These are phyloP conservation scores for Collybia sp. DNA, from an alignment of 768 basidiomycete genomes.

Conservation along the genomic window DNA sequence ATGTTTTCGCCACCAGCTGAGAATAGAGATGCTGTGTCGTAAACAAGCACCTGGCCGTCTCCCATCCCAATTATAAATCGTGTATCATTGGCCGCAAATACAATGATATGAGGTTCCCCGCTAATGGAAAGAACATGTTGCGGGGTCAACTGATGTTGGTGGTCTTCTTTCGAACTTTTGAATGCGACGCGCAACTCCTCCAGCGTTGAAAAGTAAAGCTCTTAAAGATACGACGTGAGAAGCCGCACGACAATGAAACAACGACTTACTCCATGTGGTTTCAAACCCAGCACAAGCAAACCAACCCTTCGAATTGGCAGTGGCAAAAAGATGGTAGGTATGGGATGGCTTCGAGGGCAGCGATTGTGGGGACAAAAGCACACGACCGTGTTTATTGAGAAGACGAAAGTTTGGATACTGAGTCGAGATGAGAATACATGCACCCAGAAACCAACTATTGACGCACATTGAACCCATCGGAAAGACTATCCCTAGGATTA, in stretches of 20 bases:
- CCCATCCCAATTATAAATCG: constrained; percentile 55
- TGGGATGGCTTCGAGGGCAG: constrained; percentile 39
- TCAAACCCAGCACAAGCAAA: constrained; percentile 55
- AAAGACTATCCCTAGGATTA: constrained; percentile 28
- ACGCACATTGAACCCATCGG: constrained; percentile 44
- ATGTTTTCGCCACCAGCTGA: constrained; percentile 36
- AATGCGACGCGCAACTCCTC: constrained; percentile 54
- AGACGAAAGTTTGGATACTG: constrained; percentile 48
- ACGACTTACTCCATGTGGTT: constrained; percentile 31
- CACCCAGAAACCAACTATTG: constrained; percentile 3
- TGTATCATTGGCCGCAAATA: constrained; percentile 56
- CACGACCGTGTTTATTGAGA: constrained; percentile 59
- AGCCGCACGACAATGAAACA: constrained; percentile 1
- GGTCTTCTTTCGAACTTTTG: constrained; percentile 33
- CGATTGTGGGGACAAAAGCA: constrained; percentile 52
- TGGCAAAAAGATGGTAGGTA: constrained; percentile 48
- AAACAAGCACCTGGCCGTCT: constrained; percentile 56
- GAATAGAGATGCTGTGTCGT: constrained; percentile 50
- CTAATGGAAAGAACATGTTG: constrained; percentile 44
- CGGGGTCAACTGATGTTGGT: constrained; percentile 38
- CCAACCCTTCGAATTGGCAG: constrained; percentile 60
- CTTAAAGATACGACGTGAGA: constrained; percentile 25
- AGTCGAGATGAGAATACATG: constrained; percentile 2
- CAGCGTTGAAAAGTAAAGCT: constrained; percentile 57
- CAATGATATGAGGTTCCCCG: constrained; percentile 46